Conservation (phyloP, 2,329 filamentous ascomycete genomes). For the Hypoxylon sp. region DNA sequence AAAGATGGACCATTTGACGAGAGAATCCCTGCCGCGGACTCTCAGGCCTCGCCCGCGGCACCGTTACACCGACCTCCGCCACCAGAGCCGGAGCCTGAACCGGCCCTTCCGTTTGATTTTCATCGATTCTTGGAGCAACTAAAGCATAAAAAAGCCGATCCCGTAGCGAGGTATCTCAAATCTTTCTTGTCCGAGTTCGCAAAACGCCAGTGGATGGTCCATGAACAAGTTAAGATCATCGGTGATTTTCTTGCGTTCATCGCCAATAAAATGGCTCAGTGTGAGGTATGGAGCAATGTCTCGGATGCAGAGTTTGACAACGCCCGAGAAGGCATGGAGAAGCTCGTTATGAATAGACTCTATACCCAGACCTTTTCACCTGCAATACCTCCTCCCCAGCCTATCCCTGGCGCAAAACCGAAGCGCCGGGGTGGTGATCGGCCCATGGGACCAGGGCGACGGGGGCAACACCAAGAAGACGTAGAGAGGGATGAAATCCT, state of each 20-base stretch:
- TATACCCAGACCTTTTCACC: constrained; percentile 98
- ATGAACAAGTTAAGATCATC: constrained; percentile 99
- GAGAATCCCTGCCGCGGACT: constrained; percentile 51
- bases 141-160: constrained; percentile 96
- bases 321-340: constrained; percentile 98
- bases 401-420: constrained; percentile 75
- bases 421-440: constrained; percentile 77
- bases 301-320: constrained; percentile 99
- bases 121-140: constrained; percentile 97
- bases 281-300: constrained; percentile 95
- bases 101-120: constrained; percentile 93
- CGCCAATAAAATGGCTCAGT: constrained; percentile 96
- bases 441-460: constrained; percentile 81
- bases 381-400: constrained; percentile 85
- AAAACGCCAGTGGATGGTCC: constrained; percentile 99
- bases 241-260: constrained; percentile 97
- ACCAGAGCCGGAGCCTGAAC: constrained; percentile 82
- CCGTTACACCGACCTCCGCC: constrained; percentile 74
- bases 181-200: constrained; percentile 95
- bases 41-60: constrained; percentile 62
- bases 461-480: constrained; percentile 97
- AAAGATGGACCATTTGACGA: constrained; percentile 68
- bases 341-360: constrained; percentile 97
- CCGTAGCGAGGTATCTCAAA: constrained; percentile 93
- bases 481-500: constrained; percentile 97